Evolutionary conservation across 2,329 filamentous ascomycete species (phyloP).

Genomic region (Colletotrichum lindemuthianum): DNA sequence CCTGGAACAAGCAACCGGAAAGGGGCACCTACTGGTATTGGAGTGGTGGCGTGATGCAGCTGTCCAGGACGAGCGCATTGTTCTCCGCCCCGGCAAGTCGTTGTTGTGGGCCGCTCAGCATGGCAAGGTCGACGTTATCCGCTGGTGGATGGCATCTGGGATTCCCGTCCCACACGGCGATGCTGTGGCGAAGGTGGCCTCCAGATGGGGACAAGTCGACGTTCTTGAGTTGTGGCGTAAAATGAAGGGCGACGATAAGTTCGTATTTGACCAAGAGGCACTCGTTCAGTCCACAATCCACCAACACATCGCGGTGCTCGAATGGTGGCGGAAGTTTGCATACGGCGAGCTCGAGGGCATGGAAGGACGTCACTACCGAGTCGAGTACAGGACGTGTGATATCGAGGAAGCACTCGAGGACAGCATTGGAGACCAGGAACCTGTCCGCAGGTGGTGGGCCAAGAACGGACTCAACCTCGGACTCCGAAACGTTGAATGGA

Average conservation of each 20-base stretch:
- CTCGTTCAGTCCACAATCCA: constrained; percentile 89
- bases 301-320: constrained; percentile 83
- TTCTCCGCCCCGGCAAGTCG: constrained; percentile 84
- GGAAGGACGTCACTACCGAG: constrained; percentile 69
- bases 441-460: constrained; percentile 88
- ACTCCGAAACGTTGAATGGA: constrained; percentile 87
- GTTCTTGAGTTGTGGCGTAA: constrained; percentile 85
- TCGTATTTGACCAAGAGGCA: constrained; percentile 85
- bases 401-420: constrained; percentile 96
- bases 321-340: constrained; percentile 88
- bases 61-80: constrained; percentile 64
- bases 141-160: constrained; percentile 88
- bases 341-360: constrained; percentile 64
- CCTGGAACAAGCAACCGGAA: constrained; percentile 85
- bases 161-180: constrained; percentile 85
- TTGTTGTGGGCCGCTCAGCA: constrained; percentile 86
- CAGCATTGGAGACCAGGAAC: constrained; percentile 77
- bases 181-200: constrained; percentile 84
- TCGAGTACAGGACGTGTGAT: constrained; percentile 95
- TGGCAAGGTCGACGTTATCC: constrained; percentile 79
- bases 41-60: constrained; percentile 91
- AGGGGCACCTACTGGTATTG: constrained; percentile 85
- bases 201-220: constrained; percentile 83
- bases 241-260: constrained; percentile 70
- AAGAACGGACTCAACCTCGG: constrained; percentile 83